Base-by-base conservation (phyloP, 169 alveolate genomes). In the Gregarina niphandrodes region DNA sequence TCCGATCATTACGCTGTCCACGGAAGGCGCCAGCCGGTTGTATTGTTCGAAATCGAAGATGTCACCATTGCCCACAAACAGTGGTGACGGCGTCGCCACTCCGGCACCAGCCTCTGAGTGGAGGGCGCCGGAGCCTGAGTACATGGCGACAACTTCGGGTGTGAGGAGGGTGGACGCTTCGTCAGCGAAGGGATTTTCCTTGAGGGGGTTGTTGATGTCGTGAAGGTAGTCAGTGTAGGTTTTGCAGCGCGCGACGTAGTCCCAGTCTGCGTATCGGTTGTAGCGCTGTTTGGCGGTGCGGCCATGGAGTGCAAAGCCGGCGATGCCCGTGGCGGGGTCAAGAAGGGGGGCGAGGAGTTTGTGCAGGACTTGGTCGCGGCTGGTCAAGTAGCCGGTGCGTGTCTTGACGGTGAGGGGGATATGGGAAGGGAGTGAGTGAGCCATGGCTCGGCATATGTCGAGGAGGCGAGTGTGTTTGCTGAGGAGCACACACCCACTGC, bases 251-350 rank as follows among this genome's bases (percentile, higher is more conserved):
- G 22, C 4, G 42, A 47, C 37, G 45, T 47, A 47, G 23, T 47
- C 46, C 55, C 55, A 47, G 39, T 47, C 47, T 3, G 55, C 55
- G 38, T 23, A 36, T 26, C 40, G 36, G 9, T 37, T 42, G 29
- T 68, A 68, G 43, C 84, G 55, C 36, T 67, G 82, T 50, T 57
- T 45, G 9, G 75, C 64, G 0, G 82, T 71, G 38, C 82, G 54
- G 20, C 75, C 77, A 35, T 71, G 82, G 1, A 67, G 54, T 21
- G 58, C 53, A 3, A 67, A 44, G 11, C 62, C 71, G 7, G 51
- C 69, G 0, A 57, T 64, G 0, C 77, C 77, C 24, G n/a, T n/a
- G n/a, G n/a, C n/a, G n/a, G n/a, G n/a, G n/a, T n/a, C n/a, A n/a
- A n/a, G n/a, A n/a, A n/a, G n/a, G n/a, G n/a, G n/a, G n/a, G n/a